Percentiles rank a stretch among this genome's conserved stretches.
Evolutionary conservation across 2,329 filamentous ascomycete genomes (phyloP).

Genomic region (Coleophoma crateriformis): DNA sequence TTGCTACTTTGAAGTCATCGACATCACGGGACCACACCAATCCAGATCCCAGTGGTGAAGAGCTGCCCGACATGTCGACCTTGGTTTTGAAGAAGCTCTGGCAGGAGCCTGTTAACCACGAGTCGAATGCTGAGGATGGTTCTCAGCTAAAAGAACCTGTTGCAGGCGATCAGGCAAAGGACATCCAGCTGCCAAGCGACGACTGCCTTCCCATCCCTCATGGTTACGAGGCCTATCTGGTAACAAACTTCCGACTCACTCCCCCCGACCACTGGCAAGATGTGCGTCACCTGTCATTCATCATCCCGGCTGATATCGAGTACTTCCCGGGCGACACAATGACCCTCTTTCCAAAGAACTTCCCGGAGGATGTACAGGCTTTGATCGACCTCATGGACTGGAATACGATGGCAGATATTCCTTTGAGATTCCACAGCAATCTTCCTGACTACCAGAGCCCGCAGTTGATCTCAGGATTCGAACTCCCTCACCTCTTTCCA

Average conservation of each 20-base stretch:
- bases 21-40: not conserved
- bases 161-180: not conserved
- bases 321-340: conserved; percentile 72
- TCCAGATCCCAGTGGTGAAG: not conserved
- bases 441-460: conserved; percentile 18
- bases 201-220: conserved; percentile 9
- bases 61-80: not conserved
- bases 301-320: conserved; percentile 34
- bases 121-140: not conserved
- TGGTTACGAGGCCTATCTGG: conserved; percentile 42
- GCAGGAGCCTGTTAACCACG: not conserved
- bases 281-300: conserved; percentile 72
- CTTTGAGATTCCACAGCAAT: conserved; percentile 35
- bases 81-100: not conserved
- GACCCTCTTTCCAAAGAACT: conserved; percentile 83
- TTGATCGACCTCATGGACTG: conserved; percentile 78
- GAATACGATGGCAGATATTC: conserved; percentile 64
- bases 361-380: conserved; percentile 69
- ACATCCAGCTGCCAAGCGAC: not conserved
- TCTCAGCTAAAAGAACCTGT: not conserved
- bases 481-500: conserved; percentile 27
- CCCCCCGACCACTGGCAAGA: conserved; percentile 84
- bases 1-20: not conserved
- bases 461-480: conserved; percentile 29
- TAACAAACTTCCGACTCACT: conserved; percentile 68